phyloP scores from a whole-genome alignment of 345 rosid species.

The Lenwebbia sp. region DNA sequence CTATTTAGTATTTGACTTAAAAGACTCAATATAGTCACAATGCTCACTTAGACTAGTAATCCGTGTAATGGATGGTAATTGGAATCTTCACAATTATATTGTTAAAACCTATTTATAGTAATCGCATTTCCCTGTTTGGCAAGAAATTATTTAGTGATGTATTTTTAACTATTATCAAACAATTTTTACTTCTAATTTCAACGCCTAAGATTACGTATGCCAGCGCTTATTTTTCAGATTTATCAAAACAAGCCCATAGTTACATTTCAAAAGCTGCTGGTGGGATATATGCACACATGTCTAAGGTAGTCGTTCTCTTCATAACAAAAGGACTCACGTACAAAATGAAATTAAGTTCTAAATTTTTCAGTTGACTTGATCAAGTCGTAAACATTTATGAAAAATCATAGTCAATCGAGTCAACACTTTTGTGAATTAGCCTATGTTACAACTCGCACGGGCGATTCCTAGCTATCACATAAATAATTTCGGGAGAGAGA shows the following conservation, averaged over 20 bases:
- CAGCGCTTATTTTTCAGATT: background rate
- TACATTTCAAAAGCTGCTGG: too few relatives aligned
- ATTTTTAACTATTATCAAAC: background rate
- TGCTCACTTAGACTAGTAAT: background rate
- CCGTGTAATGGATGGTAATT: background rate
- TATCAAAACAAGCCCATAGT: too few relatives aligned
- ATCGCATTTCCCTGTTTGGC: background rate
- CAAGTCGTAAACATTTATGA: background rate
- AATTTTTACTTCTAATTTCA: background rate
- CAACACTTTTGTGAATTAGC: too few relatives aligned
- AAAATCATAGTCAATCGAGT: too few relatives aligned
- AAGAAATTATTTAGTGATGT: background rate
- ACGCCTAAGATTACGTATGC: background rate
- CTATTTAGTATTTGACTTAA: background rate
- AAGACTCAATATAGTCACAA: background rate
- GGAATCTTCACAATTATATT: background rate
- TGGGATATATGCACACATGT: rapidly evolving
- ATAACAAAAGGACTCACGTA: background rate
- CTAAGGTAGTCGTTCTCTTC: background rate
- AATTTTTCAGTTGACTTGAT: background rate
- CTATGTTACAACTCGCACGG: too few relatives aligned
- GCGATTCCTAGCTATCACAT: too few relatives aligned
- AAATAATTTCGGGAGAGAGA: too few relatives aligned
- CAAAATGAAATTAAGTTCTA: background rate
- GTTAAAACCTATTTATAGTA: background rate